Percentiles rank a stretch among this genome's conserved stretches.
Conservation (phyloP, 2,329 filamentous ascomycete species). For the Coniochaeta prunicola region DNA sequence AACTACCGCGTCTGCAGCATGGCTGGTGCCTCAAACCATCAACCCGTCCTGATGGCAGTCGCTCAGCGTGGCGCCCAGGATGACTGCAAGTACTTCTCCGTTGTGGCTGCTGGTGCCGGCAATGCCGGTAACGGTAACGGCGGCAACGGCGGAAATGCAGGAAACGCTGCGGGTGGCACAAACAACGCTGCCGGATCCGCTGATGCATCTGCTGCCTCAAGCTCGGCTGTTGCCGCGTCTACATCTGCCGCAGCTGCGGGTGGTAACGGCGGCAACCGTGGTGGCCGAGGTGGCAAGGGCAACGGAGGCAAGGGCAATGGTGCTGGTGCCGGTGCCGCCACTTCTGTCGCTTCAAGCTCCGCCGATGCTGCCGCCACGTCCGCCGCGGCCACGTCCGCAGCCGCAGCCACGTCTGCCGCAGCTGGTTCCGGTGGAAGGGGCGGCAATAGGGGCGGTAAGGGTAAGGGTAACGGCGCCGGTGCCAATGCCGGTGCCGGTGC, state of each 20-base stretch:
- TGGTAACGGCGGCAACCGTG: constrained; percentile 3
- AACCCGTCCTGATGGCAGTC: constrained; percentile 59
- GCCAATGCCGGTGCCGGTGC: constrained; percentile 2
- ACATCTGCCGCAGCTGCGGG: constrained; percentile 1
- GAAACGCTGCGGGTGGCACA: background rate
- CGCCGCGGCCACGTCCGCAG: background rate
- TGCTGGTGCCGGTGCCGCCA: background rate
- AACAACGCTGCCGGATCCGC: constrained; percentile 2
- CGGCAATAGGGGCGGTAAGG: background rate
- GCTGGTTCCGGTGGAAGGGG: background rate
- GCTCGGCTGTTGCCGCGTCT: background rate
- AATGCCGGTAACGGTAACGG: constrained; percentile 7
- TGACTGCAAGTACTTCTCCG: constrained; percentile 55
- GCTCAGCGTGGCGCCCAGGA: constrained; percentile 61
- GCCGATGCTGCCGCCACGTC: background rate
- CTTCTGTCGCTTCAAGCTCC: constrained; percentile 3
- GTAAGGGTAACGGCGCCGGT: constrained; percentile 1
- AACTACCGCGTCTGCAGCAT: constrained; percentile 62
- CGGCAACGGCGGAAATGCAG: constrained; percentile 7
- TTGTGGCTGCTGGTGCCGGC: constrained; percentile 21
- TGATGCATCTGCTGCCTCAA: background rate
- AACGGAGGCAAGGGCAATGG: background rate
- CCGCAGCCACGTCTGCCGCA: background rate
- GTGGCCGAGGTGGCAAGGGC: background rate
- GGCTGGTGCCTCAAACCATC: constrained; percentile 56